Evolutionary conservation across 2,329 filamentous ascomycete genomes (phyloP), one percentile per base, ranked within the genome.

Genomic region (Epicoccum nigrum): DNA sequence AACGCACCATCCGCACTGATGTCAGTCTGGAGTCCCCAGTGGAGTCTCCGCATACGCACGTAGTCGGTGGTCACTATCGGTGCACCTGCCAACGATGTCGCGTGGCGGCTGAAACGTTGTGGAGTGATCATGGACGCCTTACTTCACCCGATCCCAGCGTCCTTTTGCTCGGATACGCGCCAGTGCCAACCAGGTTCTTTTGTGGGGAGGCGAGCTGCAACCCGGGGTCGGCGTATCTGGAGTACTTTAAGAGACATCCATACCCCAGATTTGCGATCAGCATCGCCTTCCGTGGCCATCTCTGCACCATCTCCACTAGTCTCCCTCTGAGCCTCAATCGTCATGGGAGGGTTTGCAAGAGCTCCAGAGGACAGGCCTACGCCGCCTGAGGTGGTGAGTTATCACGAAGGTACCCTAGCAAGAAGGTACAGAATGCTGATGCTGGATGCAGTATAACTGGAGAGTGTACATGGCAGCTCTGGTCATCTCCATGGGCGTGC

Each of bases 331-430:
- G 19, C 25, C 30, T 46, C 20, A 15, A 45, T 49, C 54, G 65
- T 32, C 30, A 74, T 71, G 66, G 69, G 65, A 35, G 72, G 69
- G 31, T 74, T 76, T 68, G 43, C 79, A 58, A 75, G 76, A 42
- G 79, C 79, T 30, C 77, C 79, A 30, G 81, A 83, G 63, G 81
- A 83, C 64, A 74, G 81, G 58, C 81, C 81, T 20, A 83, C 80
- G 55, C 81, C 81, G 16, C 74, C 76, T 51, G 79, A 82, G 67
- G 81, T 83, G 27, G 66, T 70, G 60, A 37, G 66, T 67, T n/a
- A 3, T 9, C 9, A 19, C 31, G 44, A 44, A 12, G 34, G 17
- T 15, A 7, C 4, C 30, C 25, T n/a, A n/a, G 34, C 62, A 56
- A 82, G 82, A 17, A 33, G 25, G 15, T 20, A 2, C 11, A n/a